Base-by-base conservation (phyloP, 1,139 yeast species). In the Pneumocystis wakefieldiae region DNA sequence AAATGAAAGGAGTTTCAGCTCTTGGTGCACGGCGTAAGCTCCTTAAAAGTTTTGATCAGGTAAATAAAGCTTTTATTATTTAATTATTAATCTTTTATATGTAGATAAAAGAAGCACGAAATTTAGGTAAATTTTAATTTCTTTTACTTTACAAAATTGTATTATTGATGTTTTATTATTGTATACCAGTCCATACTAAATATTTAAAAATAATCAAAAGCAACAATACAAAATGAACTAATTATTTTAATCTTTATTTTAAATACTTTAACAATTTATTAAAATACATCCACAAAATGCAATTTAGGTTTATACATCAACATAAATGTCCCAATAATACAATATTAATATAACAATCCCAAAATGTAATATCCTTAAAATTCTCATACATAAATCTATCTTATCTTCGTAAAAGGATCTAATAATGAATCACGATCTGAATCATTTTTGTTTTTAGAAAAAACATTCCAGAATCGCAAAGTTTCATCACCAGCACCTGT, bases 401-500 rank as follows among this genome's bases (percentile, higher is more conserved):
- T 62, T 4, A 66, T 57, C 37, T 66, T 67, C 14, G 66, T 67
- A 19, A 66, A 63, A 8, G 60, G 65, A 57, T 66, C 67, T 36
- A 66, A 59, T 24, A 66, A 39, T 3, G 67, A 65, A 17, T 62
- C 59, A 17, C 65, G 57, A 64, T 63, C 60, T 63, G 66, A 24
- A 48, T 48, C 55, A 7, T 64, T 65, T 39, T 66, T 58, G 29
- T 63, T 62, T 57, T 63, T 63, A 24, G 67, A 67, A 65, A 68
- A 69, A n/a, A 68, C 68, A 41, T 66, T 68, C 71, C 71, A 69
- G 64, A 70, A 69, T 59, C 70, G 75, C 65, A 92, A 76, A 0
- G 98, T 92, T 74, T 94, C 98, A 75, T 92, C 99, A 1, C 98
- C 98, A 0, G 98, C 97, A 0, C 98, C 99, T 0, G 98, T 91